Evolutionary conservation across 192 early-diverging fungal species (phyloP), one percentile per base, ranked within the genome.

Genomic region (Lunasporangiospora selenospora): DNA sequence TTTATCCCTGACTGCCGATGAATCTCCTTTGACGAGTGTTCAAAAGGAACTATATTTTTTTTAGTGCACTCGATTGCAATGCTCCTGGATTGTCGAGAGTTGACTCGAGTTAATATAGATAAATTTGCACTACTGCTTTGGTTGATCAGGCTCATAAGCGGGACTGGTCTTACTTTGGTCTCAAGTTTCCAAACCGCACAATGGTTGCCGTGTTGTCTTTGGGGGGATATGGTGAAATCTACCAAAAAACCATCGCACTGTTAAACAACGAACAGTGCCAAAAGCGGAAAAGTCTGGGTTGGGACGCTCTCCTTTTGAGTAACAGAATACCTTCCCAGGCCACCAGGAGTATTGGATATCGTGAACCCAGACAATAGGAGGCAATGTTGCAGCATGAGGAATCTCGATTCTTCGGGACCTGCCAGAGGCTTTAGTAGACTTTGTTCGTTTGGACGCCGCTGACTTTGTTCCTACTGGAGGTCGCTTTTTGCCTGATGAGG

Each of bases 141-240:
- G n/a, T n/a, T n/a, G n/a, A n/a, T n/a, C n/a, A n/a, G n/a, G n/a
- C n/a, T n/a, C n/a, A n/a, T n/a, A n/a, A n/a, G n/a, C n/a, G n/a
- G n/a, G n/a, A n/a, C n/a, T n/a, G n/a, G n/a, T n/a, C 43, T 2
- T 63, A 73, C 69, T 73, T 58, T 52, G 69, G 69, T 32, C 52
- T 50, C 34, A 73, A 27, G 18, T 46, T 46, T 19, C 69, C 69
- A 24, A 73, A 63, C n/a, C 69, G 30, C 15, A 49, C 12, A 3
- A 73, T 61, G 30, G 27, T 57, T 2, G 49, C 69, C 13, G 16
- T 37, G 43, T 63, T 57, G 16, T 57, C 34, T 19, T 58, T 10
- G 6, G 59, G 60, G 12, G 59, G 69, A 31, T 63, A 73, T 18
- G 11, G 24, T 18, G 33, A 27, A n/a, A 73, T 62, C 69, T 73